Conservation (phyloP, 2,329 filamentous ascomycete species). For the Sclerotinia spermophila region DNA sequence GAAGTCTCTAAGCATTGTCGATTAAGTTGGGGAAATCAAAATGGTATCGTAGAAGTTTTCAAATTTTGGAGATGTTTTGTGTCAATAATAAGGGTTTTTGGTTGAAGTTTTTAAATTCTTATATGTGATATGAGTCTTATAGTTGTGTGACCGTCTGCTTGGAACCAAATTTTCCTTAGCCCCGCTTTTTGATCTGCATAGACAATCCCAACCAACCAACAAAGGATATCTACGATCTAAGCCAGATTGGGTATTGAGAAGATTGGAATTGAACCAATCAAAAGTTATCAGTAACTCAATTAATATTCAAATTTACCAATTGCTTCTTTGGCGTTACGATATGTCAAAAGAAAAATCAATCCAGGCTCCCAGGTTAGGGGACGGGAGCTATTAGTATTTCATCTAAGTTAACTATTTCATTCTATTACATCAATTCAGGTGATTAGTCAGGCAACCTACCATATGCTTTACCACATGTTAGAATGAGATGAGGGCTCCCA, state of each 20-base stretch:
- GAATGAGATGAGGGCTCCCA: background rate
- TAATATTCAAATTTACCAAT: slow-evolving; percentile 3
- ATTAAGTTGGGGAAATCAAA: slow-evolving; percentile 19
- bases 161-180: slow-evolving; percentile 7
- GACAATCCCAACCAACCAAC: slow-evolving; percentile 7
- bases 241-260: background rate
- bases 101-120: background rate
- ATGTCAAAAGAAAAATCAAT: background rate
- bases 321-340: background rate
- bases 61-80: background rate
- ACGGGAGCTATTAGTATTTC: background rate
- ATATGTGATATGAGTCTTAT: slow-evolving; percentile 11
- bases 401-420: background rate
- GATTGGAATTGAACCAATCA: background rate
- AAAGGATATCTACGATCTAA: background rate
- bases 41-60: background rate
- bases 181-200: slow-evolving; percentile 12
- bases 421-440: background rate
- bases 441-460: background rate
- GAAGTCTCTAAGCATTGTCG: slow-evolving; percentile 34
- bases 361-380: background rate
- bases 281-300: background rate
- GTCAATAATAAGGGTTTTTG: background rate
- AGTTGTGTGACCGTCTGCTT: slow-evolving; percentile 9
- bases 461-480: background rate